These are phyloP conservation scores for Pyrenopolyporus hunteri DNA, from an alignment of 495 filamentous ascomycete species.

Conservation along the genomic window DNA sequence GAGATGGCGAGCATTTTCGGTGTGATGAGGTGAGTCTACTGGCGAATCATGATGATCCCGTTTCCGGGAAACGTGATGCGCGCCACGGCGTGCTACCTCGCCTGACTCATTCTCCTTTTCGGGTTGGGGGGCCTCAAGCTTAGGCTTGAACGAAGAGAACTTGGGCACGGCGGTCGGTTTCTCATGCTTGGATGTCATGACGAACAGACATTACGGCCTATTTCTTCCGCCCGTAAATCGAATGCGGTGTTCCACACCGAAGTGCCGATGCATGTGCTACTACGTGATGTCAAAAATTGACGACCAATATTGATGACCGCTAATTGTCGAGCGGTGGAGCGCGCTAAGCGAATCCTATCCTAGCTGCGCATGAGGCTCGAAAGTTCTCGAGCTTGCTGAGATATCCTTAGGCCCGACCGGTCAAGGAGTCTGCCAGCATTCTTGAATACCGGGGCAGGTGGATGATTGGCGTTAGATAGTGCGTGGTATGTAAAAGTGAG, in stretches of 20 bases:
- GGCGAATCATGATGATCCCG: conserved; percentile 20
- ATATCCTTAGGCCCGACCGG: neutral
- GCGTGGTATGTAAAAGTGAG: too few relatives aligned
- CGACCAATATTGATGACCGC: too few relatives aligned
- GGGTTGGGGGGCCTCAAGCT: conserved; percentile 39
- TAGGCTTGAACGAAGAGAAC: conserved; percentile 72
- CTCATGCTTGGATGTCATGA: conserved; percentile 44
- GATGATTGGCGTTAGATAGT: too few relatives aligned
- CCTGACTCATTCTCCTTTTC: conserved; percentile 20
- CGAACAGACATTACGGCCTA: conserved; percentile 1
- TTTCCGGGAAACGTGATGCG: conserved; percentile 1
- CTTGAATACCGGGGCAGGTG: too few relatives aligned
- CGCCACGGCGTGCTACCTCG: conserved; percentile 22
- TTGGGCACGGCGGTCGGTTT: conserved; percentile 59
- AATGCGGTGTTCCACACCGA: neutral
- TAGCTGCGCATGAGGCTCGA: neutral
- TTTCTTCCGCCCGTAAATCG: neutral
- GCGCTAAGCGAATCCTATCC: neutral
- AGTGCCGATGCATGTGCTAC: neutral
- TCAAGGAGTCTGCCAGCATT: too few relatives aligned
- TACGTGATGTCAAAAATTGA: too few relatives aligned
- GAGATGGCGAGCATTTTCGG: conserved; percentile 38
- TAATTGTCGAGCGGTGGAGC: too few relatives aligned
- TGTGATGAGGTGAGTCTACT: conserved; percentile 31
- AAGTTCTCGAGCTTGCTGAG: neutral